Base-by-base conservation (phyloP, 2,329 filamentous ascomycete genomes). In the Annulohypoxylon truncatum region DNA sequence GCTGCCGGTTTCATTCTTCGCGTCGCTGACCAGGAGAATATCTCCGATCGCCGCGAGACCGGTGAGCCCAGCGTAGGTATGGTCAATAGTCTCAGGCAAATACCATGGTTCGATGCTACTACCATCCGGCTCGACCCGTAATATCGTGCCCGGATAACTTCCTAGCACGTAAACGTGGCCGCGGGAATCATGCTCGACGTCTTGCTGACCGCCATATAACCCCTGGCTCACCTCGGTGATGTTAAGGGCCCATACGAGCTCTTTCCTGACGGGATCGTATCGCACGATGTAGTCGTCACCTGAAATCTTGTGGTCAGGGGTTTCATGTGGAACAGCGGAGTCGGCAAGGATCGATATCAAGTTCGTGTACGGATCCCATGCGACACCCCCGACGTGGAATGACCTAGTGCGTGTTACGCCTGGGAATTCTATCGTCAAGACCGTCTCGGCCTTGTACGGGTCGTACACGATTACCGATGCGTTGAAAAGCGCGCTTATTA, bases 161-260 rank as follows among this genome's bases (percentile, higher is more conserved):
- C 80, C 79, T 0, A 81, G 69, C 5, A 79, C 76, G 52, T 77
- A 82, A 0, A 77, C 74, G 71, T 79, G 78, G 7, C 79, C 78
- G 1, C 66, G 66, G 0, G 53, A 40, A 50, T 81, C 79, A 53
- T 78, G 75, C 35, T 78, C 79, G 2, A 80, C 72, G 53, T 82
- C 80, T 60, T 82, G 80, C 33, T 76, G 80, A 4, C 78, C 80
- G 22, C 78, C 76, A 64, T 78, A 81, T 0, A 52, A 58, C 2
- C 77, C 77, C 0, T 65, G 53, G 0, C 74, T 75, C 0, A 76
- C 52, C 0, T 70, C 65, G 0, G 76, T 79, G 8, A 82, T 62
- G 64, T 81, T 78, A 8, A 72, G 54, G 13, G 59, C 66, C 78
- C 78, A 81, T 6, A 78, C 66, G 1, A 73, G 55, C 28, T 64